Conservation (phyloP, 2,329 filamentous ascomycete species). For the Cucurbitaria berberidis region DNA sequence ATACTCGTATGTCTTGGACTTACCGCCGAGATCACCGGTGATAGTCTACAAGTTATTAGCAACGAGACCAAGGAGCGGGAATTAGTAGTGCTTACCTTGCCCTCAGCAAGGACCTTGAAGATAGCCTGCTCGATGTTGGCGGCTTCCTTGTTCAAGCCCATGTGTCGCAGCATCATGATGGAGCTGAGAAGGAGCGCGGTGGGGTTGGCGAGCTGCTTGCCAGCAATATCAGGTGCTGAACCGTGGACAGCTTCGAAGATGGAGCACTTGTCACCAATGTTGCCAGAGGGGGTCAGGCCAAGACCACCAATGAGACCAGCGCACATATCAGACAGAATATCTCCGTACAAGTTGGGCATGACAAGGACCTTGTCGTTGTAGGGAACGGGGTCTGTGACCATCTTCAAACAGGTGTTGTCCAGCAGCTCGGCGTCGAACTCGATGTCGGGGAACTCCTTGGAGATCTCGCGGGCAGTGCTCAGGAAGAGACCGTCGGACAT, state of each 20-base stretch:
- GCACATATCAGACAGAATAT: conserved; percentile 99
- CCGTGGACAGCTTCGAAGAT: conserved; percentile 99
- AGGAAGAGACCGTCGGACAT: conserved; percentile 99
- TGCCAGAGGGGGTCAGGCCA: conserved; percentile 94
- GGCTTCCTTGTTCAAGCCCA: conserved; percentile 87
- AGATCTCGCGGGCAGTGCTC: conserved; percentile 79
- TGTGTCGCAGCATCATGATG: conserved; percentile 99
- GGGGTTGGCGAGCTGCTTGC: conserved; percentile 95
- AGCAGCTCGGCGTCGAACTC: conserved; percentile 98
- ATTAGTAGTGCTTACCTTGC: conserved; percentile 67
- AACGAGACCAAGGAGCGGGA: not conserved
- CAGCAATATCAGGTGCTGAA: conserved; percentile 94
- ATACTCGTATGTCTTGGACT: conserved; percentile 94
- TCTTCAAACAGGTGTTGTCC: conserved; percentile 99
- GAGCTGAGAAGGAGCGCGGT: conserved; percentile 93
- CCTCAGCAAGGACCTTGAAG: conserved; percentile 93
- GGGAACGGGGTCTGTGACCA: conserved; percentile 91
- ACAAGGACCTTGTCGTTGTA: conserved; percentile 99
- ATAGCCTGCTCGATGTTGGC: conserved; percentile 90
- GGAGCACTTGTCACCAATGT: conserved; percentile 98
- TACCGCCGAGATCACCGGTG: conserved; percentile 95
- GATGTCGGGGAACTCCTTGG: conserved; percentile 94
- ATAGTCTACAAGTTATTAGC: conserved; percentile 61
- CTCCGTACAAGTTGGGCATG: conserved; percentile 97
- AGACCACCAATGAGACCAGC: conserved; percentile 97